These are phyloP conservation scores for Trichoderma cornu-damae DNA, from an alignment of 2,329 filamentous ascomycete species.

Conservation along the genomic window DNA sequence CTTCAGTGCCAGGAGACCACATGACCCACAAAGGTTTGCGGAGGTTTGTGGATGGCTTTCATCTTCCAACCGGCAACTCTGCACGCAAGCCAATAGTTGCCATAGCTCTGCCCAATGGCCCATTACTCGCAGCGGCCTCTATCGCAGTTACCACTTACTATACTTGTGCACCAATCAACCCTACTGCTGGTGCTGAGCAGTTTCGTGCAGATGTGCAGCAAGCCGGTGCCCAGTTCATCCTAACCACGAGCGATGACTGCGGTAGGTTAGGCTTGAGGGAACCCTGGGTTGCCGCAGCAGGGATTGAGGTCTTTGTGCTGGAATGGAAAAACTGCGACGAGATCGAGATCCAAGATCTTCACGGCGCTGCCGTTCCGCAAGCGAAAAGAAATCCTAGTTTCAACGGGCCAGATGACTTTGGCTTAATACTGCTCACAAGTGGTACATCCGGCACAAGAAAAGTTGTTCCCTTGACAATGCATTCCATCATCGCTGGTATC, in stretches of 20 bases:
- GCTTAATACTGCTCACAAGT: slow-evolving; percentile 52
- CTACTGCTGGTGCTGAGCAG: slow-evolving; percentile 44
- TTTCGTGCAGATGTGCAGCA: slow-evolving; percentile 47
- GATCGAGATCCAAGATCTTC: slow-evolving; percentile 29
- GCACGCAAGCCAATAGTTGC: slow-evolving; percentile 41
- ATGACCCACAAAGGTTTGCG: slow-evolving; percentile 32
- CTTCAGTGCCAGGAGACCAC: slow-evolving; percentile 24
- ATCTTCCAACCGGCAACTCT: slow-evolving; percentile 24
- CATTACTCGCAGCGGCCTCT: slow-evolving; percentile 46
- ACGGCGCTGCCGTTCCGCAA: slow-evolving; percentile 18
- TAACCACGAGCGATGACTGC: slow-evolving; percentile 40
- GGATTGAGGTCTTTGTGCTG: slow-evolving; percentile 38
- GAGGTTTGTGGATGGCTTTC: slow-evolving; percentile 32
- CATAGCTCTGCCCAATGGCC: slow-evolving; percentile 50
- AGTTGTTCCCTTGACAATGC: slow-evolving; percentile 48
- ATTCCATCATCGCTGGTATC: slow-evolving; percentile 47
- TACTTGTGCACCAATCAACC: slow-evolving; percentile 48
- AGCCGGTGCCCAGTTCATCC: slow-evolving; percentile 41
- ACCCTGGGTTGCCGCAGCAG: slow-evolving; percentile 28
- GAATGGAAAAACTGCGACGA: slow-evolving; percentile 35
- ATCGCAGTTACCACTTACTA: slow-evolving; percentile 47
- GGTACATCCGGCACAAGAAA: slow-evolving; percentile 57
- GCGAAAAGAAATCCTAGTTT: slow-evolving; percentile 22
- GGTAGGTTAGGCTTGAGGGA: slow-evolving; percentile 35
- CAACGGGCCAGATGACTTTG: slow-evolving; percentile 44